Evolutionary conservation across 106 monocot species (phyloP).

Genomic region (Dendrobium huoshanense): DNA sequence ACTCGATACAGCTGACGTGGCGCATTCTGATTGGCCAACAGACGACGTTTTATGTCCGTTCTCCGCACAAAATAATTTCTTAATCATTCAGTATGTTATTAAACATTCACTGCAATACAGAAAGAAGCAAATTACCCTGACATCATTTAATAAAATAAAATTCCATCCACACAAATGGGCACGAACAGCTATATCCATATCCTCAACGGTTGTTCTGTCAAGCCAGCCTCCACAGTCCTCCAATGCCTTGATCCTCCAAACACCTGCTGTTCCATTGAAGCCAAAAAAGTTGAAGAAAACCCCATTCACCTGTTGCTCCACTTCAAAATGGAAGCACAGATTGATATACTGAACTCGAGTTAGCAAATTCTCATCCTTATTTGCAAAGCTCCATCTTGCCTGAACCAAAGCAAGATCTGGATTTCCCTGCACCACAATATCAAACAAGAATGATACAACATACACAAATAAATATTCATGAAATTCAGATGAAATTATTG

Average conservation of each 20-base stretch:
- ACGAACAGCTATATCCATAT: slow-evolving; percentile 23
- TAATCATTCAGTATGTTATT: too few relatives aligned
- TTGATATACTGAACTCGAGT: slow-evolving; percentile 20
- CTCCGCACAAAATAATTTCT: too few relatives aligned
- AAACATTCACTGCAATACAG: too few relatives aligned
- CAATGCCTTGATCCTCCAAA: slow-evolving; percentile 37
- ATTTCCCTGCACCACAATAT: slow-evolving; percentile 22
- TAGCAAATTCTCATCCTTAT: slow-evolving; percentile 29
- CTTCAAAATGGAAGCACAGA: slow-evolving; percentile 33
- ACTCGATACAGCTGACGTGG: too few relatives aligned
- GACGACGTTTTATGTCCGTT: too few relatives aligned
- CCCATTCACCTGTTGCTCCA: slow-evolving; percentile 41
- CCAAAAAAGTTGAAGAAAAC: slow-evolving; percentile 24
- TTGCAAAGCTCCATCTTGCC: slow-evolving; percentile 40
- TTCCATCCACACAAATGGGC: slow-evolving; percentile 44
- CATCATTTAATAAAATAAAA: slow-evolving; percentile 38
- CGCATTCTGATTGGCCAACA: too few relatives aligned
- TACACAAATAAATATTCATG: neutral
- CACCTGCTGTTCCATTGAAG: slow-evolving; percentile 37
- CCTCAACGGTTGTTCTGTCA: slow-evolving; percentile 34
- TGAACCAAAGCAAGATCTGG: slow-evolving; percentile 37
- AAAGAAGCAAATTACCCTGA: slow-evolving; percentile 15
- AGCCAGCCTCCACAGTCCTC: slow-evolving; percentile 46
- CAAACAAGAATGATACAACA: neutral
- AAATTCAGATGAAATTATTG: neutral